Evolutionary conservation across 202 grass and related monocot species (phyloP), one percentile per base, ranked within the genome.

Genomic region (Elaeis oleifera): DNA sequence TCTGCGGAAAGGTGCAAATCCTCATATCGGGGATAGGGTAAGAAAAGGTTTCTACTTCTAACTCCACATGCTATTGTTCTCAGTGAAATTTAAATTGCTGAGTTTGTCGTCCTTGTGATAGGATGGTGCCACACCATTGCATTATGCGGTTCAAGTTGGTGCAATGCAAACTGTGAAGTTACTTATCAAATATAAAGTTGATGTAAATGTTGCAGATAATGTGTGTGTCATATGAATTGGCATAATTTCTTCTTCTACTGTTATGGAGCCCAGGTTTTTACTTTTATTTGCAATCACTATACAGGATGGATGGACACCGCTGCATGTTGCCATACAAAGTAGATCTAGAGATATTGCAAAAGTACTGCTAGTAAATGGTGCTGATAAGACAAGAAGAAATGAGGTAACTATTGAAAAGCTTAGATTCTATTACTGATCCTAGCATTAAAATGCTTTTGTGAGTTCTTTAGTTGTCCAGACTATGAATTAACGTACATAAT

Each of bases 61-160:
- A 0, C 58, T 60, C 11, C 1, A 44, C 36, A 14, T 20, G n/a
- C 23, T 55, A 4, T 18, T 57, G 23, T 11, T 44, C n/a, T 19
- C 52, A 26, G 24, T 73, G 16, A n/a, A 9, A 32, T 73, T 67
- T 73, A 60, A 51, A 77, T 14, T 59, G n/a, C 17, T 6, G 71
- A 26, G 74, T 16, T 13, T 71, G 36, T 44, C 2, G 1, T 50
- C 79, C 18, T 23, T 57, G 7, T 50, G 63, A 54, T 69, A 96
- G 91, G 87, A 96, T 83, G 87, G 91, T 76, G 91, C 84, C 23
- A 88, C 87, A 63, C 81, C 87, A 25, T 73, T 96, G 8, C 87
- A 96, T 83, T 83, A 90, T 71, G 91, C 91, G 16, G 87, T 85
- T 81, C 91, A 96, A 88, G 84, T 85, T 65, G 91, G 84, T 74